Conservation (phyloP, 2,329 filamentous ascomycete genomes). For the Bipolaris sorokiniana region DNA sequence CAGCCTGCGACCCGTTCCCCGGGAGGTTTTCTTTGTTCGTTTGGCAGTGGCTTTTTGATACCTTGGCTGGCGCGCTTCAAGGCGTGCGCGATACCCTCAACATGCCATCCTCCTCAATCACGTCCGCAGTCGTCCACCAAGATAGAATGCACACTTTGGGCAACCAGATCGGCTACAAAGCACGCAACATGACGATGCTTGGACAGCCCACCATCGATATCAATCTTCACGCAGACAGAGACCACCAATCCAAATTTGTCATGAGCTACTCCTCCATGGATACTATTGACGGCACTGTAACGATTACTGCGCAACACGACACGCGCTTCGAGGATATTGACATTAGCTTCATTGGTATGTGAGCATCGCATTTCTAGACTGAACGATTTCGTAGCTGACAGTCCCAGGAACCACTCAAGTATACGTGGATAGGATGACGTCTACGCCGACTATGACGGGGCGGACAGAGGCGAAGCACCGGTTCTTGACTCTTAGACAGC, state of each 20-base stretch:
- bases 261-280: slow-evolving; percentile 64
- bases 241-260: slow-evolving; percentile 42
- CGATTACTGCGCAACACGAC: slow-evolving; percentile 58
- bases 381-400: slow-evolving; percentile 19
- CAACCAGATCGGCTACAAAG: slow-evolving; percentile 43
- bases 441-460: slow-evolving; percentile 59
- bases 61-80: slow-evolving; percentile 11
- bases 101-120: slow-evolving; percentile 31
- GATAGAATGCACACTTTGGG: slow-evolving; percentile 40
- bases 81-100: slow-evolving; percentile 18
- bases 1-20: background rate
- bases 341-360: slow-evolving; percentile 63
- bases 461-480: slow-evolving; percentile 63
- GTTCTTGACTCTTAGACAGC: slow-evolving; percentile 68
- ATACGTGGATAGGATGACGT: slow-evolving; percentile 61
- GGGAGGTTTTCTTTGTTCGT: slow-evolving; percentile 15
- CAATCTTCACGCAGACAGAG: slow-evolving; percentile 45
- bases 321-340: slow-evolving; percentile 64
- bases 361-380: background rate
- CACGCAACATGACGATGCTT: slow-evolving; percentile 41
- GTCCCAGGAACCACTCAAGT: slow-evolving; percentile 57
- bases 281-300: slow-evolving; percentile 61
- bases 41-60: slow-evolving; percentile 16
- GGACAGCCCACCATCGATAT: slow-evolving; percentile 54
- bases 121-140: slow-evolving; percentile 29